phyloP scores from a whole-genome alignment of 805 yeast genomes.

The Komagataella populi region DNA sequence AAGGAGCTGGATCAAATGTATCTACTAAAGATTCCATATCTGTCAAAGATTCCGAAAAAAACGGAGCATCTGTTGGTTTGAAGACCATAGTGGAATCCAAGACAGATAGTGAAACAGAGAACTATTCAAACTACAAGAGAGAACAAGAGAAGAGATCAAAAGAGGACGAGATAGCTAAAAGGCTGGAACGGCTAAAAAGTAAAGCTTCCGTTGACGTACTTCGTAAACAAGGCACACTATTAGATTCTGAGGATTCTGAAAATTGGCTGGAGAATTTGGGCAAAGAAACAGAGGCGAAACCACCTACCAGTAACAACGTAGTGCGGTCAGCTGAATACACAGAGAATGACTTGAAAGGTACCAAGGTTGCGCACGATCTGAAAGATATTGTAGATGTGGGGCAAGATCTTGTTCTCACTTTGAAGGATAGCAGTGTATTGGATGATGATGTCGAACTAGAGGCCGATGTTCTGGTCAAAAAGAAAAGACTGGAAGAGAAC shows the following conservation, averaged over 20 bases:
- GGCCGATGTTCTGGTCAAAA: slow-evolving; percentile 23
- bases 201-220: slow-evolving; percentile 9
- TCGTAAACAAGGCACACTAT: slow-evolving; percentile 10
- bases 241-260: slow-evolving; percentile 18
- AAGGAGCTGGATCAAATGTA: neutral
- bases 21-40: slow-evolving; percentile 14
- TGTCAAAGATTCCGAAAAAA: slow-evolving; percentile 42
- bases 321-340: slow-evolving; percentile 7
- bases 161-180: slow-evolving; percentile 7
- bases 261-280: slow-evolving; percentile 26
- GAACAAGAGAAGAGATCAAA: slow-evolving; percentile 18
- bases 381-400: slow-evolving; percentile 18
- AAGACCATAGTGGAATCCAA: slow-evolving; percentile 26
- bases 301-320: neutral
- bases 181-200: slow-evolving; percentile 4
- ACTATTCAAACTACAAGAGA: slow-evolving; percentile 20
- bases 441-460: slow-evolving; percentile 22
- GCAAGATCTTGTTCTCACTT: slow-evolving; percentile 37
- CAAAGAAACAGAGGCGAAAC: slow-evolving; percentile 11
- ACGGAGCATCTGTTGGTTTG: slow-evolving; percentile 37
- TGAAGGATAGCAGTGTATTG: slow-evolving; percentile 32
- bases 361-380: slow-evolving; percentile 33
- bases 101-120: slow-evolving; percentile 17
- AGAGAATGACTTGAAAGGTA: slow-evolving; percentile 17
- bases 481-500: slow-evolving; percentile 15